Percentiles rank a stretch among this genome's conserved stretches.
These are phyloP conservation scores for Globisporangium irregulare DNA, from an alignment of 352 stramenopile species.

Conservation along the genomic window DNA sequence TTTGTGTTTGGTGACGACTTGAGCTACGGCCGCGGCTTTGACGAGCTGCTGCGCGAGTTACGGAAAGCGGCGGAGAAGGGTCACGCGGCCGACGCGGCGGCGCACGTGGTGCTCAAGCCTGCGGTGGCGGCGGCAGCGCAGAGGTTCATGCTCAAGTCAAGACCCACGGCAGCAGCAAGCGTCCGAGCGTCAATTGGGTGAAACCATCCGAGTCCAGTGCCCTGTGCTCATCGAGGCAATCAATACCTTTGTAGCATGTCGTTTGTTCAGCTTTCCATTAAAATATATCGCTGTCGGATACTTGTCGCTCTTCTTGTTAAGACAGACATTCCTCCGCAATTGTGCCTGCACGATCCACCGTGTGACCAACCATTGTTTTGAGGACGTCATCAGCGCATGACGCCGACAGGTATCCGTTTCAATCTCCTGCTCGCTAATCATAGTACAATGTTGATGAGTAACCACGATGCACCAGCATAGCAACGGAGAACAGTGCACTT, in stretches of 20 bases:
- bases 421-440: not conserved
- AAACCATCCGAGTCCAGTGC: not conserved
- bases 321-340: no score
- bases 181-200: constrained; percentile 14
- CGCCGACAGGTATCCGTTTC: not conserved
- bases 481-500: not conserved
- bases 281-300: not conserved
- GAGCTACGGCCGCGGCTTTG: constrained; percentile 63
- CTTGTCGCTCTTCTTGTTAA: not conserved
- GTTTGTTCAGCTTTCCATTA: not conserved
- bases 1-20: constrained; percentile 63
- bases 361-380: not conserved
- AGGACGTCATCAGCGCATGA: not conserved
- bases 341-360: no score
- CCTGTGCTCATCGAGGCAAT: not conserved
- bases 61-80: constrained; percentile 22
- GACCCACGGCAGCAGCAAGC: not conserved
- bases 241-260: not conserved
- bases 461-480: not conserved
- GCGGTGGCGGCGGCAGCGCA: constrained; percentile 36
- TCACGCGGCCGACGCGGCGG: constrained; percentile 21
- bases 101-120: constrained; percentile 27
- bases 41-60: constrained; percentile 48
- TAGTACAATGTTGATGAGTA: not conserved
- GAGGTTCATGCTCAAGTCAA: constrained; percentile 29